Evolutionary conservation across 345 rosid species (phyloP), one percentile per base, ranked within the genome.

Genomic region (Euclidium syriacum): DNA sequence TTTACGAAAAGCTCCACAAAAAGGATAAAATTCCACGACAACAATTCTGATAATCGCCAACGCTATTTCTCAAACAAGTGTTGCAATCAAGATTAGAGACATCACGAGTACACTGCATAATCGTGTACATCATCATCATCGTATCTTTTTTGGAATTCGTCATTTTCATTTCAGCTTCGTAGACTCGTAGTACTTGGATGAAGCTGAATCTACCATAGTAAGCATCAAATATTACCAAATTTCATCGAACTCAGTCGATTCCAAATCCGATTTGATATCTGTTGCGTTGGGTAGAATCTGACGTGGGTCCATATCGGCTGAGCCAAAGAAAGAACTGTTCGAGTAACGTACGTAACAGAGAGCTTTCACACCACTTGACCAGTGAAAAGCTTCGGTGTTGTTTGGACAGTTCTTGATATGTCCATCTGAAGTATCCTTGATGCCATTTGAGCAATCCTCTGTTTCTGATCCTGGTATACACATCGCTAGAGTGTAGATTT

Each of bases 91-190:
- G 23, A 46, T 3, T 19, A 3, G 74, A 68, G 16, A 76, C 7
- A 65, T 44, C 80, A 12, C 61, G 71, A 15, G 69, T 65, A 65
- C 78, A 77, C 52, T 64, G 70, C 70, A 77, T 58, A 4, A 61
- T 18, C 1, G 63, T 67, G 40, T 59, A 73, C 12, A 65, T 59
- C 42, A 20, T 59, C 42, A 20, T 43, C 27, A 5, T 19, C 30
- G 0, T 39, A n/a, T 24, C 50, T 49, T 27, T 3, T 49, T 27
- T 3, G 1, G 22, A 63, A 12, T 2, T 8, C 12, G 30, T 24
- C 7, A 48, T 27, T 36, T 33, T 23, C 16, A 56, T 58, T 18
- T 30, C 34, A 46, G 58, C 74, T 26, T 41, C 44, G 4, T 40
- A 46, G 58, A 71, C 20, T 41, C 44, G 4, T 40, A 71, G 32